Percentiles rank a stretch among this genome's conserved stretches.
Conservation (phyloP, 2,329 filamentous ascomycete genomes). For the Talaromyces sp. region DNA sequence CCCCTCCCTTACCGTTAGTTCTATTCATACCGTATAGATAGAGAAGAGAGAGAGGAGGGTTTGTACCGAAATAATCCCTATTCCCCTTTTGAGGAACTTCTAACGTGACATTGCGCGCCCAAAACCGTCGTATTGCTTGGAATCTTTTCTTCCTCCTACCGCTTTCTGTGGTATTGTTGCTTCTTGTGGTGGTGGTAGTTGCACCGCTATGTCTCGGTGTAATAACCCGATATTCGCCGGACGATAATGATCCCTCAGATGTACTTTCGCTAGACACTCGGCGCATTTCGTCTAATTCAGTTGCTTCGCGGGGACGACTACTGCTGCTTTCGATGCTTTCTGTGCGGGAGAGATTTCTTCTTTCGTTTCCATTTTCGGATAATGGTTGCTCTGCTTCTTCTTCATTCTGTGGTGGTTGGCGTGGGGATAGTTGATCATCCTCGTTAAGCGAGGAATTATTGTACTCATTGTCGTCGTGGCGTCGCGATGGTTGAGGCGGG, state of each 20-base stretch:
- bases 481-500: not conserved
- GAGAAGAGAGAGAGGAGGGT: not conserved
- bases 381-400: not conserved
- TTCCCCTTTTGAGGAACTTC: constrained; percentile 38
- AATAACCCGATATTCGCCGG: constrained; percentile 28
- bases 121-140: constrained; percentile 73
- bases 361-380: not conserved
- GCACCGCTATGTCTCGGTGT: constrained; percentile 19
- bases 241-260: constrained; percentile 28
- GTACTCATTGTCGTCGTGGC: not conserved
- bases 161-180: not conserved
- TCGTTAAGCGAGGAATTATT: not conserved
- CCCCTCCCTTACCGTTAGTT: not conserved
- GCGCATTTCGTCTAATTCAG: constrained; percentile 13
- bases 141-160: constrained; percentile 44
- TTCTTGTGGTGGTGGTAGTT: not conserved
- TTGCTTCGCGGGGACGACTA: constrained; percentile 15
- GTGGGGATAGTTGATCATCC: not conserved
- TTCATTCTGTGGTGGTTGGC: not conserved
- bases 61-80: constrained; percentile 39
- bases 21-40: not conserved
- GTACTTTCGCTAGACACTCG: not conserved
- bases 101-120: constrained; percentile 54
- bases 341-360: not conserved
- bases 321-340: not conserved